A percentile compares a stretch with the other conserved stretches of the same genome.
phyloP scores from a whole-genome alignment of 164 flowering plant species.

The Tinospora cordifolia region DNA sequence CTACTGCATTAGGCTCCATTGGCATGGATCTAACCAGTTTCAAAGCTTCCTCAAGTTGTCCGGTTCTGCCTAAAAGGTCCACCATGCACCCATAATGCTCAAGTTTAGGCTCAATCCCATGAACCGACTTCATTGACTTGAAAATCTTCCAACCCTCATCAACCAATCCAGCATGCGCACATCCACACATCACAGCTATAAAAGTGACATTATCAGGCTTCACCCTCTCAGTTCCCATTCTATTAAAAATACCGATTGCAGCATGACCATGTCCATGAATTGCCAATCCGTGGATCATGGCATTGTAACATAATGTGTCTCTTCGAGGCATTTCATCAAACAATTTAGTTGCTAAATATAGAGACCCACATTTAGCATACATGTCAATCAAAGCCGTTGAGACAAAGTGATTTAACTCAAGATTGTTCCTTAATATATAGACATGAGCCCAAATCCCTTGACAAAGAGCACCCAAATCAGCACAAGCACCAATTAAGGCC shows the following conservation, averaged over 20 bases:
- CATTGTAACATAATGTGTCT: conserved; percentile 51
- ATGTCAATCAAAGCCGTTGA: conserved; percentile 41
- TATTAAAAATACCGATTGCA: conserved; percentile 38
- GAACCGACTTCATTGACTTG: conserved; percentile 32
- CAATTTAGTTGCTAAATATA: conserved; percentile 32
- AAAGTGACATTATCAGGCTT: conserved; percentile 47
- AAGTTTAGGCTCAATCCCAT: conserved; percentile 42
- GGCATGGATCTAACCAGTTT: conserved; percentile 36
- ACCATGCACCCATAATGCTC: conserved; percentile 63
- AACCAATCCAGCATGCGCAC: conserved; percentile 55
- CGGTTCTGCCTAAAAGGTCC: conserved; percentile 60
- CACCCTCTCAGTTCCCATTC: conserved; percentile 34
- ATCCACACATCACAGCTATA: conserved; percentile 39
- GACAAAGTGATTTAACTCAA: conserved; percentile 36
- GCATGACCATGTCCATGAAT: conserved; percentile 41
- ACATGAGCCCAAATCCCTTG: conserved; percentile 61
- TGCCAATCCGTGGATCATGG: conserved; percentile 54
- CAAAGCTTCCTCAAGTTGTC: conserved; percentile 40
- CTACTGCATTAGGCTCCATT: conserved; percentile 50
- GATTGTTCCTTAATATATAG: conserved; percentile 32
- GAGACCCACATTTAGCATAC: conserved; percentile 50
- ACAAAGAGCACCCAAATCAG: conserved; percentile 43
- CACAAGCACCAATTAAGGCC: conserved; percentile 49
- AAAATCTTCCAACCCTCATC: conserved; percentile 38
- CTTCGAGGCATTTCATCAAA: conserved; percentile 39